Evolutionary conservation across 495 filamentous ascomycete genomes (phyloP).

Genomic region (Talaromyces ruber): DNA sequence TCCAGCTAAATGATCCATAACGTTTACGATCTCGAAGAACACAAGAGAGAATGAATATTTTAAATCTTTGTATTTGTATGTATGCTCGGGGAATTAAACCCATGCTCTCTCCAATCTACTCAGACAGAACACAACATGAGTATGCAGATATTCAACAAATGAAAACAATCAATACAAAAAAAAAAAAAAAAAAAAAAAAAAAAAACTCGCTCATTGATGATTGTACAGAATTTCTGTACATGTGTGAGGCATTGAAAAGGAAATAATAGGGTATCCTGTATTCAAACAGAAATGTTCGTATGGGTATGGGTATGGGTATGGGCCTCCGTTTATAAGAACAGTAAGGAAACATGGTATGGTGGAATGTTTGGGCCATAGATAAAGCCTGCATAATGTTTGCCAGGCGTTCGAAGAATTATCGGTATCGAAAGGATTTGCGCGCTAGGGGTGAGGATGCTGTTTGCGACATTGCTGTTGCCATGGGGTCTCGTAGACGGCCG

Average conservation of each 20-base stretch:
- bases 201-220: neutral
- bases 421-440: constrained; percentile 53
- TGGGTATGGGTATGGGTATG: neutral
- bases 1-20: too few species aligned
- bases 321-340: neutral
- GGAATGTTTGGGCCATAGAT: neutral
- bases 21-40: neutral
- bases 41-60: neutral
- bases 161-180: neutral
- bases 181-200: neutral
- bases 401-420: constrained; percentile 12
- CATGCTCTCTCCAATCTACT: neutral
- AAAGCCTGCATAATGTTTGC: neutral
- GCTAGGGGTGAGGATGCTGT: constrained; percentile 52
- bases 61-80: neutral
- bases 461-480: constrained; percentile 27
- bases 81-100: neutral
- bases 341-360: neutral
- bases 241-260: neutral
- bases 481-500: constrained; percentile 51
- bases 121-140: neutral
- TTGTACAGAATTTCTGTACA: neutral
- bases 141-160: neutral
- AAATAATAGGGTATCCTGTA: constrained; percentile 6
- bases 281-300: neutral